Base-by-base conservation (phyloP, 768 basidiomycete species). In the Termitomyces sp. region DNA sequence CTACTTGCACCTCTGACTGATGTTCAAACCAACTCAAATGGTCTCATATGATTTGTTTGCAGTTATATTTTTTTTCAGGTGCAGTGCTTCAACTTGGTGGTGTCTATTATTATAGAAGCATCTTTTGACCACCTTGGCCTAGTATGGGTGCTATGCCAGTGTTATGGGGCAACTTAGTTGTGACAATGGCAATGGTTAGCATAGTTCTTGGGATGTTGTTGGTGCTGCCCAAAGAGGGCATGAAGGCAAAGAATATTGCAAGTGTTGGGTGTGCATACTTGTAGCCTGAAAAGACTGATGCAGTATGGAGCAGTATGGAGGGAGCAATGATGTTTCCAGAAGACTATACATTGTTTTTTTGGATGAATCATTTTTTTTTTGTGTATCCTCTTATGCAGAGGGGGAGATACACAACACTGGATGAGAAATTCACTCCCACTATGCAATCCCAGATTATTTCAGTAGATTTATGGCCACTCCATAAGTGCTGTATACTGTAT, bases 311-410 rank as follows among this genome's bases (percentile, higher is more conserved):
- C 24, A 9, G 22, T 51, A 3, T 28, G 4, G 41, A 86, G 84
- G 84, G 83, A 7, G 64, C 64, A 15, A 69, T 75, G 3, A 68
- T 85, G n/a, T 79, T 82, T 2, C 87, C 84, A 0, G 90, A 93
- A 64, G 90, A 92, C 60, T 91, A 90, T 63, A 83, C 85, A 0
- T 72, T 82, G 1, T 74, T 93, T 14, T n/a, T 81, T 79, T 71
- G 78, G 79, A 40, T 90, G 90, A 89, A 69, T 82, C 0, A 81
- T 85, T 90, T 90, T 61, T 70, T 64, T 35, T 92, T 89, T 88
- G 74, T 90, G 30, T 76, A 81, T 44, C 87, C 87, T 2, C 74
- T 90, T 4, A 73, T 90, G 42, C 67, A 70, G 62, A 75, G 74
- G 2, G 82, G 83, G 22, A 68, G 75, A 34, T 55, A 73, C 52